Percentiles rank a stretch among this genome's conserved stretches.
phyloP scores from a whole-genome alignment of 1,284 basidiomycete genomes.

The Wallemia mellicola region DNA sequence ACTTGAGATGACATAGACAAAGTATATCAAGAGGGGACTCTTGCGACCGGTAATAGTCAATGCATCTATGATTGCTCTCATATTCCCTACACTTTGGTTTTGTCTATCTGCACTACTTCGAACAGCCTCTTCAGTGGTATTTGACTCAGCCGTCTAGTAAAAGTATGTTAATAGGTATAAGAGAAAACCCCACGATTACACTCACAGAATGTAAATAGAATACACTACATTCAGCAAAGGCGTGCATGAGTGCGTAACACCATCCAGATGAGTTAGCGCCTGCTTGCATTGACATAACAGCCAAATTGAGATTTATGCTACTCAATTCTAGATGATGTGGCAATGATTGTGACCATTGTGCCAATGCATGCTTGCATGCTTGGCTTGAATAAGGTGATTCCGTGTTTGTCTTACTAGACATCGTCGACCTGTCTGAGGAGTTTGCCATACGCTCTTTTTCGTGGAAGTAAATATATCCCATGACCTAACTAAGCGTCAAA shows the following conservation, averaged over 20 bases:
- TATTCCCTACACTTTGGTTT: slow-evolving; percentile 16
- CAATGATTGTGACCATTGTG: slow-evolving; percentile 17
- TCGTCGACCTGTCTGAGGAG: neutral
- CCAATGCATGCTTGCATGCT: slow-evolving; percentile 6
- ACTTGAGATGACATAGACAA: neutral
- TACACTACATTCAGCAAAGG: slow-evolving; percentile 19
- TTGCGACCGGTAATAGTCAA: slow-evolving; percentile 14
- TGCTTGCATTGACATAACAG: slow-evolving; percentile 12
- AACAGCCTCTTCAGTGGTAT: neutral
- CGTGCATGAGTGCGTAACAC: slow-evolving; percentile 20
- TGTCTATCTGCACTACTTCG: slow-evolving; percentile 12
- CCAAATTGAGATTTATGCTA: slow-evolving; percentile 15
- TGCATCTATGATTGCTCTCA: slow-evolving; percentile 14
- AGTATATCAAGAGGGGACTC: slow-evolving; percentile 7
- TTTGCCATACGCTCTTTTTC: neutral
- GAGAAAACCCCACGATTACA: neutral
- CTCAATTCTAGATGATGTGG: slow-evolving; percentile 17
- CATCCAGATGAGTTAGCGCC: slow-evolving; percentile 15
- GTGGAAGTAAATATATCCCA: neutral
- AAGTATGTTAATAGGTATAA: neutral
- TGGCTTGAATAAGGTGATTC: neutral
- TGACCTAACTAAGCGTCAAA: neutral
- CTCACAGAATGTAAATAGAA: slow-evolving; percentile 17
- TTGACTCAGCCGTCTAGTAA: neutral
- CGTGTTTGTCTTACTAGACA: neutral